A percentile compares a stretch with the other conserved stretches of the same genome.
Conservation (phyloP, 345 rosid genomes). For the Eucalyptus lansdowneana region DNA sequence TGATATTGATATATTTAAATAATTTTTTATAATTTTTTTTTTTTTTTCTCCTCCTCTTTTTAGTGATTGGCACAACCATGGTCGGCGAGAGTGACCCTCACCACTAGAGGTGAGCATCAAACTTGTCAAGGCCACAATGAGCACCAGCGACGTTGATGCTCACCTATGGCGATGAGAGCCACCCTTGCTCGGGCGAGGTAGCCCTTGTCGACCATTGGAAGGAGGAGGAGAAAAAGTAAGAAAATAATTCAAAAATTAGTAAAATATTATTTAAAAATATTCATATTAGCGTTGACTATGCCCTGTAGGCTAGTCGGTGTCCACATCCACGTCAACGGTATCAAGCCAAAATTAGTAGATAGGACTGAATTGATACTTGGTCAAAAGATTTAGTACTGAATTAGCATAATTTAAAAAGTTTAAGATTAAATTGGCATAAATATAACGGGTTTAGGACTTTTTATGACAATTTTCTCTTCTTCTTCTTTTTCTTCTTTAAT, state of each 20-base stretch:
- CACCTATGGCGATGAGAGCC: background rate
- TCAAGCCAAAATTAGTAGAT: background rate
- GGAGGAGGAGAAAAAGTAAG: background rate
- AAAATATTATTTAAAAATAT: no score
- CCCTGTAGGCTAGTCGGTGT: accelerated
- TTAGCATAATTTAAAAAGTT: no score
- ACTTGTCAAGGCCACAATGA: no score
- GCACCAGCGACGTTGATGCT: accelerated
- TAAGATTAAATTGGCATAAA: background rate
- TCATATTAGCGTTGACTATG: accelerated
- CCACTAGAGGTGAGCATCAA: no score
- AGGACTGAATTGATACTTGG: background rate
- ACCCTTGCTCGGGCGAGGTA: background rate
- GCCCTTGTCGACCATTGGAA: background rate
- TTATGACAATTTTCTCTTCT: accelerated
- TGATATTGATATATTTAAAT: no score
- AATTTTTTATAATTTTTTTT: no score
- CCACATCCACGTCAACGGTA: background rate
- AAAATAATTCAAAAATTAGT: no score
- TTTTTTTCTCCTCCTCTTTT: no score
- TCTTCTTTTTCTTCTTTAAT: no score
- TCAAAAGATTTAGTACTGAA: no score
- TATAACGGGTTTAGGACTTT: accelerated
- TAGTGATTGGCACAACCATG: no score
- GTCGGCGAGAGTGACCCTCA: no score